Conservation (phyloP, 768 basidiomycete genomes). For the Kwoniella dejecticola region DNA sequence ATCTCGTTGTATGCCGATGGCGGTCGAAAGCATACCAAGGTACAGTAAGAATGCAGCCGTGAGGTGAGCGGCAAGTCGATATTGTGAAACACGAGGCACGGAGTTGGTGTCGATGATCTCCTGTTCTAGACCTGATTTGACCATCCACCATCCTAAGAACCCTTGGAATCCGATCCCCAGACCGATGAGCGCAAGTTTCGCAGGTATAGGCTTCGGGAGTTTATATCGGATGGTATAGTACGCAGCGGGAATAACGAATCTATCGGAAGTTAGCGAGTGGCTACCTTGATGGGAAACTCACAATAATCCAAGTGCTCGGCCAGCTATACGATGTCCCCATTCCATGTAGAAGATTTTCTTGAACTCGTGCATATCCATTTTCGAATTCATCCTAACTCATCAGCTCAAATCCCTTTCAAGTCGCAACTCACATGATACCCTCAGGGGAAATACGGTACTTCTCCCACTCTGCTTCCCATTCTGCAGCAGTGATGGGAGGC, state of each 20-base stretch:
- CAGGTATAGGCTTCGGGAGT: constrained; percentile 66
- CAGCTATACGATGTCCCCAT: constrained; percentile 92
- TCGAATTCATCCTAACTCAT: constrained; percentile 73
- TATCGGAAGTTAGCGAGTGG: constrained; percentile 32
- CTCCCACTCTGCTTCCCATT: constrained; percentile 86
- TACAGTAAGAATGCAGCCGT: constrained; percentile 91
- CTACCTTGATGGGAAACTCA: constrained; percentile 27
- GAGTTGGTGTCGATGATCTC: constrained; percentile 75
- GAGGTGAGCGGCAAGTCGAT: constrained; percentile 91
- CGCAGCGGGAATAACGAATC: constrained; percentile 78
- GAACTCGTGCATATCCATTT: constrained; percentile 84
- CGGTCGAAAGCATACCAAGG: constrained; percentile 84
- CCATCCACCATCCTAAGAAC: constrained; percentile 98
- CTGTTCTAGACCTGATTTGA: constrained; percentile 89
- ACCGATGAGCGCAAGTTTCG: constrained; percentile 71
- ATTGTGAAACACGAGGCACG: constrained; percentile 94
- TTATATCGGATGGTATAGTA: constrained; percentile 76
- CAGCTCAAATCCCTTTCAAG: constrained; percentile 7
- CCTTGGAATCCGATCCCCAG: constrained; percentile 88
- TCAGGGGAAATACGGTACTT: constrained; percentile 93
- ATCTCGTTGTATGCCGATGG: constrained; percentile 73
- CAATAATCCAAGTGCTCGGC: constrained; percentile 64
- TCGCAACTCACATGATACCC: constrained; percentile 77
- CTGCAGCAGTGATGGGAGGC: constrained; percentile 72
- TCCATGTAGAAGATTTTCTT: constrained; percentile 98